These are phyloP conservation scores for Raddia guianensis DNA, from an alignment of 176 grass and related monocot species.

Conservation along the genomic window DNA sequence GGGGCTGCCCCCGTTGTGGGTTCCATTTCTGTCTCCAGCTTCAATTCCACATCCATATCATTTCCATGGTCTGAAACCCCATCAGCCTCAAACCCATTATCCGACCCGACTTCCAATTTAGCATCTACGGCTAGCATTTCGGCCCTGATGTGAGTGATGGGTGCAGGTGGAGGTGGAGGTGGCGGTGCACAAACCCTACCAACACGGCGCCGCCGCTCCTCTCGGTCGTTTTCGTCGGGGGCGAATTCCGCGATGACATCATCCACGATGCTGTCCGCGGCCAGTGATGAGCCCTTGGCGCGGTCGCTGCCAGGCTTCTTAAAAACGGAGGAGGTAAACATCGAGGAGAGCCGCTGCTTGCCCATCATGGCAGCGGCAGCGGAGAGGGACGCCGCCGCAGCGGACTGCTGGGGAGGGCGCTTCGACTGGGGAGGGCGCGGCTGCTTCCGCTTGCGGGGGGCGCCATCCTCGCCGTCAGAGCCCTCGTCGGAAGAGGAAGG, in stretches of 20 bases:
- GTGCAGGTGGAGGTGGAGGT: conserved; percentile 20
- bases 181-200: conserved; percentile 36
- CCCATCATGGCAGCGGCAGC: conserved; percentile 53
- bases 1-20: conserved; percentile 34
- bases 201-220: conserved; percentile 65
- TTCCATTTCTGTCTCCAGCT: conserved; percentile 39
- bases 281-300: conserved; percentile 48
- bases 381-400: conserved; percentile 51
- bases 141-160: conserved; percentile 32
- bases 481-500: conserved; percentile 73
- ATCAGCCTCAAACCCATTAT: conserved; percentile 31
- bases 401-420: conserved; percentile 56
- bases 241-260: conserved; percentile 85
- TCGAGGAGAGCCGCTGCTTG: conserved; percentile 62
- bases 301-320: conserved; percentile 67
- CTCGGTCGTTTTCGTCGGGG: conserved; percentile 72
- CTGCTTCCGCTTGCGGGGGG: conserved; percentile 52
- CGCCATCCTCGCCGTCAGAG: conserved; percentile 44
- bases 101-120: conserved; percentile 30
- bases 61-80: conserved; percentile 36
- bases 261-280: conserved; percentile 71
- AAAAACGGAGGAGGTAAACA: conserved; percentile 68
- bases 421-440: conserved; percentile 56
- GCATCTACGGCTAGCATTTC: conserved; percentile 25
- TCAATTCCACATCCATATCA: conserved; percentile 40